Evolutionary conservation across 257 asterid genomes (phyloP), one percentile per base, ranked within the genome.

Genomic region (Leptodermis oblonga): DNA sequence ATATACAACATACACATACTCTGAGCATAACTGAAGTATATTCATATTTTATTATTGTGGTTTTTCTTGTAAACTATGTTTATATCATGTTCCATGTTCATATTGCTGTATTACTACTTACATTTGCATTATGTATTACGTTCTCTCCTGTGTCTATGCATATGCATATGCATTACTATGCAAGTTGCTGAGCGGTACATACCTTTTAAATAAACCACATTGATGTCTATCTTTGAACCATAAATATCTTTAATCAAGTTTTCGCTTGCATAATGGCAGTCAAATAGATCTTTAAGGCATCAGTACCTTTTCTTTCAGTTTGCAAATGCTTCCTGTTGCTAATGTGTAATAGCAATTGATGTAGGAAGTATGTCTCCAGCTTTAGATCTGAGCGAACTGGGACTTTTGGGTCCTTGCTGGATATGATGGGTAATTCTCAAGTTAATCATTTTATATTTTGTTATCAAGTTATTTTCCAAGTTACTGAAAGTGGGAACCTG

Each of bases 301-400:
- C 63, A 17, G 30, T 8, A n/a, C 25, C 13, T 33, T 41, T n/a
- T 6, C 17, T 34, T 25, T 43, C 46, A 25, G 41, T 62, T 53
- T 34, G 12, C 5, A 31, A 70, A 70, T 70, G 23, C 46, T 28
- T 9, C 20, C 4, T 42, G 22, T 25, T 60, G 22, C 42, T 45
- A 17, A 66, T 11, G 23, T 28, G 9, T 22, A 7, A 18, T 0
- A 13, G 13, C 43, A 71, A 33, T 72, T 54, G 65, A 20, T 73
- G 77, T 95, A 94, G 99, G 99, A 94, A 83, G 82, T 94, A 86
- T 74, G 61, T 89, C 74, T 94, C 99, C 68, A 89, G 92, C 86
- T 84, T 94, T 81, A 87, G 97, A 80, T 52, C 87, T 67, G 96
- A 87, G 81, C 89, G 96, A 65, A 73, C 76, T 58, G 97, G 93